Evolutionary conservation across 1,284 basidiomycete genomes (phyloP).

Genomic region (Fistulinella cinereoalba): DNA sequence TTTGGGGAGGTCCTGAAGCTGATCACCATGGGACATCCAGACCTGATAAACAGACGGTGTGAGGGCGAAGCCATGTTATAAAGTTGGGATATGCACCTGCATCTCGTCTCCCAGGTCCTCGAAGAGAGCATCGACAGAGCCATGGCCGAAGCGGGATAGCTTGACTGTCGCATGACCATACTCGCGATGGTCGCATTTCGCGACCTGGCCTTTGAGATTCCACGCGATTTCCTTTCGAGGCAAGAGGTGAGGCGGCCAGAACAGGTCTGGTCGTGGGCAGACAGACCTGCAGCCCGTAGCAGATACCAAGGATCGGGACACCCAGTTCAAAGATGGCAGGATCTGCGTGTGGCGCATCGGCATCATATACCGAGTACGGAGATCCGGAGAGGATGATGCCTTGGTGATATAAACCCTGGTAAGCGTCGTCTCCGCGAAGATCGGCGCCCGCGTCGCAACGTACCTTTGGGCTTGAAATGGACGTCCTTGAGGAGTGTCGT

Average conservation of each 20-base stretch:
- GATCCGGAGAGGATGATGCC: constrained; percentile 98
- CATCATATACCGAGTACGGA: constrained; percentile 97
- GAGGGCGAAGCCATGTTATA: background rate
- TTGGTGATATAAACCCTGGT: constrained; percentile 36
- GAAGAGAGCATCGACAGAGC: constrained; percentile 76
- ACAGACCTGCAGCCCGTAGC: constrained; percentile 92
- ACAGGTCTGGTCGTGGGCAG: background rate
- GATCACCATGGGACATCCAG: constrained; percentile 99
- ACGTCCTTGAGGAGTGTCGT: constrained; percentile 91
- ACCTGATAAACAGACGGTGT: constrained; percentile 53
- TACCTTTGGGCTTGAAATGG: constrained; percentile 94
- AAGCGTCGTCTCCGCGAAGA: no score
- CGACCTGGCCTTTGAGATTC: constrained; percentile 85
- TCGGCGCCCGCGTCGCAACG: background rate
- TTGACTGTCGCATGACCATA: constrained; percentile 90
- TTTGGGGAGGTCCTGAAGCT: constrained; percentile 79
- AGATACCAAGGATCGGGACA: constrained; percentile 94
- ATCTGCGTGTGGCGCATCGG: constrained; percentile 92
- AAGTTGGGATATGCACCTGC: constrained; percentile 49
- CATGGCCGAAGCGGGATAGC: constrained; percentile 66
- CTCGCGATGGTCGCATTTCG: constrained; percentile 89
- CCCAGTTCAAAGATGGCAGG: constrained; percentile 91
- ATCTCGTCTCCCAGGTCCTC: constrained; percentile 80
- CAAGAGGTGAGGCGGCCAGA: background rate
- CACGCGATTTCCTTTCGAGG: constrained; percentile 78